Conservation (phyloP, 179 eudicot species). For the Silene coronaria region DNA sequence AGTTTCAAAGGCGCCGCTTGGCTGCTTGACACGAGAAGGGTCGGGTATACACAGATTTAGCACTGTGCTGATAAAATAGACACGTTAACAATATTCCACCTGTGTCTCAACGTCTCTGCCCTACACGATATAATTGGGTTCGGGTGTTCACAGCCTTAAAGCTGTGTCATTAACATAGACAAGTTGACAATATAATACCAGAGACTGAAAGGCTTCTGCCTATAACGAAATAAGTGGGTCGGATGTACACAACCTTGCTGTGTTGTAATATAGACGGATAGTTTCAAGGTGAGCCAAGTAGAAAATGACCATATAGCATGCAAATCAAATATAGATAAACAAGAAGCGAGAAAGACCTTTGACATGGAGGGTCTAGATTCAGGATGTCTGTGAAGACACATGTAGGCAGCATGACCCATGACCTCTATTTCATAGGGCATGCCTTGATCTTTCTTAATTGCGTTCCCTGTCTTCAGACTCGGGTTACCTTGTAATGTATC, state of each 20-base stretch:
- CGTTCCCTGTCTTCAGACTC: slow-evolving; percentile 30
- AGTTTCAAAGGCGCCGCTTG: not conserved
- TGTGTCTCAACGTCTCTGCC: not conserved
- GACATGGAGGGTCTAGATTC: slow-evolving; percentile 75
- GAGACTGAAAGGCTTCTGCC: not conserved
- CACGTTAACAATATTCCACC: not conserved
- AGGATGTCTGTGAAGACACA: slow-evolving; percentile 83
- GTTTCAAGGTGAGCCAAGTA: not conserved
- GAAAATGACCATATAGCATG: not conserved
- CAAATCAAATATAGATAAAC: not conserved
- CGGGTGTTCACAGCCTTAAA: not conserved
- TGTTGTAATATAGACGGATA: not conserved
- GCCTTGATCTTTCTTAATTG: slow-evolving; percentile 33
- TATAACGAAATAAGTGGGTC: not conserved
- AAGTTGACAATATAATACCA: not conserved
- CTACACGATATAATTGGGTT: not conserved
- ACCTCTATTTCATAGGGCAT: slow-evolving; percentile 61
- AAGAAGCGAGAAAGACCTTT: slow-evolving; percentile 40
- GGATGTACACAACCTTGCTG: not conserved
- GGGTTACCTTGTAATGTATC: slow-evolving; percentile 35
- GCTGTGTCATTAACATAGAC: not conserved
- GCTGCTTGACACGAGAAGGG: no score
- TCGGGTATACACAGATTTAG: no score
- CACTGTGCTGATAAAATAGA: no score
- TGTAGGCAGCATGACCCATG: slow-evolving; percentile 68